These are phyloP conservation scores for Boechera divaricarpa DNA, from an alignment of 345 rosid genomes.

Conservation along the genomic window DNA sequence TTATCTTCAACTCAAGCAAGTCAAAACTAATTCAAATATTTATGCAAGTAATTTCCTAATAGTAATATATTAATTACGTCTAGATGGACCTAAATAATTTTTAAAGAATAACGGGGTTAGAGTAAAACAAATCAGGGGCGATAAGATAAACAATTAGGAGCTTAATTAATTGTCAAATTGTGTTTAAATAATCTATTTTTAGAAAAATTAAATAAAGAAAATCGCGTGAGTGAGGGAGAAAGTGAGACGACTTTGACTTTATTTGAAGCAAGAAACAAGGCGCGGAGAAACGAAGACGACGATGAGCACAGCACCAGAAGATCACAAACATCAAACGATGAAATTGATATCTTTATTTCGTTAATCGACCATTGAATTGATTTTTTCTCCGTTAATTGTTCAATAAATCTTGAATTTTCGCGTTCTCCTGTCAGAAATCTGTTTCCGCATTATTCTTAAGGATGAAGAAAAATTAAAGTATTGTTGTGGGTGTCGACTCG, in stretches of 20 bases:
- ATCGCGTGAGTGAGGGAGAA: slow-evolving; percentile 38
- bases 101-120: not conserved
- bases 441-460: not conserved
- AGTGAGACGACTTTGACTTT: slow-evolving; percentile 43
- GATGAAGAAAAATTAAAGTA: not conserved
- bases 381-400: not conserved
- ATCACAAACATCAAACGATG: not conserved
- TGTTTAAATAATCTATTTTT: slow-evolving; percentile 9
- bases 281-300: slow-evolving; percentile 56
- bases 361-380: not conserved
- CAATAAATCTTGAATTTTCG: slow-evolving; percentile 4
- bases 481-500: slow-evolving; percentile 2
- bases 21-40: no score
- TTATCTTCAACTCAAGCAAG: no score
- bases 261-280: slow-evolving; percentile 69
- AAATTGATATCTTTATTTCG: not conserved
- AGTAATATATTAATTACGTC: not conserved
- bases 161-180: not conserved
- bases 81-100: not conserved
- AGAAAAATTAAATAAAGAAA: slow-evolving; percentile 4
- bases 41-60: no score
- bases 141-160: not conserved
- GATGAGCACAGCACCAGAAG: not conserved
- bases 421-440: slow-evolving; percentile 2
- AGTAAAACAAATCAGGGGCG: not conserved